These are phyloP conservation scores for Clitoria ternatea DNA, from an alignment of 306 rosid species.

Conservation along the genomic window DNA sequence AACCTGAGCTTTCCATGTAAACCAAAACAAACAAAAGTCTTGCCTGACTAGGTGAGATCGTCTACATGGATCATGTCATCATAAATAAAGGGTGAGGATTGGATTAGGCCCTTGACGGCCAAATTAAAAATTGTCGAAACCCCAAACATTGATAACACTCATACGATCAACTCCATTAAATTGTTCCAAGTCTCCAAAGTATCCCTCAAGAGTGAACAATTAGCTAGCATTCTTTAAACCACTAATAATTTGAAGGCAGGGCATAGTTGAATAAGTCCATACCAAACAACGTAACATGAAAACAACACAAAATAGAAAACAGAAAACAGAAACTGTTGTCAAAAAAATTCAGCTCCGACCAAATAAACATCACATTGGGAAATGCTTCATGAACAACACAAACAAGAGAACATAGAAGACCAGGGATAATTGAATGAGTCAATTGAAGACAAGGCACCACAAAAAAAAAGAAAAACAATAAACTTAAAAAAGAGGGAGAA, in stretches of 20 bases:
- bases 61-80: too few relatives aligned
- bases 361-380: too few relatives aligned
- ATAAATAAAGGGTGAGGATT: too few relatives aligned
- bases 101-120: too few relatives aligned
- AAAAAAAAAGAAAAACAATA: not conserved
- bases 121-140: too few relatives aligned
- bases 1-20: too few relatives aligned
- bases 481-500: not conserved
- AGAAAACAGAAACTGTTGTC: not conserved
- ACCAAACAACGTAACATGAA: not conserved
- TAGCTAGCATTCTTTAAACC: not conserved
- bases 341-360: too few relatives aligned
- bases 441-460: not conserved
- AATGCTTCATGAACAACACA: too few relatives aligned
- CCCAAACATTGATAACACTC: too few relatives aligned
- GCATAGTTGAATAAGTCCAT: not conserved
- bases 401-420: too few relatives aligned
- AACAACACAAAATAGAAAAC: not conserved
- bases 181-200: not conserved
- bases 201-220: not conserved
- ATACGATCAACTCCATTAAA: constrained; percentile 9
- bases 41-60: too few relatives aligned
- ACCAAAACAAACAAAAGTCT: too few relatives aligned
- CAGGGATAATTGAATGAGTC: not conserved
- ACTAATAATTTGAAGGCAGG: not conserved